Percentiles rank a stretch among this genome's conserved stretches.
phyloP scores from a whole-genome alignment of 495 filamentous ascomycete species.

The Penicillium nucicola region DNA sequence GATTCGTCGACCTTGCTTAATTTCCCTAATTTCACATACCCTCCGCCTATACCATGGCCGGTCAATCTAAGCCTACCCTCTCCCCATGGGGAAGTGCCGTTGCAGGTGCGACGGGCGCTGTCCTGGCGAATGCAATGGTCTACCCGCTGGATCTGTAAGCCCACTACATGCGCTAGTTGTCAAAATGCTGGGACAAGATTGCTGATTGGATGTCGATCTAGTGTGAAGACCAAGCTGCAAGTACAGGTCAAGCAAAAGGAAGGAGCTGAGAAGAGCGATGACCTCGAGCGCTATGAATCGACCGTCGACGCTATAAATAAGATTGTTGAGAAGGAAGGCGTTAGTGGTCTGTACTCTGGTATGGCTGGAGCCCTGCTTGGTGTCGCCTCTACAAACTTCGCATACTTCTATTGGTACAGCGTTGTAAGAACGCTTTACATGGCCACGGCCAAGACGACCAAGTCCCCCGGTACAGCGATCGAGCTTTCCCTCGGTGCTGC shows the following conservation, averaged over 20 bases:
- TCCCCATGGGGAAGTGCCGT: slow-evolving; percentile 93
- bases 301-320: slow-evolving; percentile 85
- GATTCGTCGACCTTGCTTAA: not conserved
- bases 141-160: slow-evolving; percentile 92
- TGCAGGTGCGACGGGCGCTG: slow-evolving; percentile 89
- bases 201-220: slow-evolving; percentile 32
- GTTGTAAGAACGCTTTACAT: slow-evolving; percentile 80
- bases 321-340: slow-evolving; percentile 78
- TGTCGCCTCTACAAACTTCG: slow-evolving; percentile 96
- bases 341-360: slow-evolving; percentile 82
- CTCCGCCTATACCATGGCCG: slow-evolving; percentile 56
- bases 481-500: slow-evolving; percentile 87
- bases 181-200: not conserved
- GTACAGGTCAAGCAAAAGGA: slow-evolving; percentile 75
- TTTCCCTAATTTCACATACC: slow-evolving; percentile 4
- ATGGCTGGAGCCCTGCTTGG: slow-evolving; percentile 83
- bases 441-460: slow-evolving; percentile 57
- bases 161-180: not conserved
- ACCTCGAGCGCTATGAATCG: slow-evolving; percentile 72
- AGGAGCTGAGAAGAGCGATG: slow-evolving; percentile 31
- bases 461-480: slow-evolving; percentile 72
- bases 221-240: slow-evolving; percentile 95
- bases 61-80: slow-evolving; percentile 76
- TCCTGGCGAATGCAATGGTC: slow-evolving; percentile 91
- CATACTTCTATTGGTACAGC: slow-evolving; percentile 99